A percentile compares a stretch with the other conserved stretches of the same genome.
Evolutionary conservation across 2,329 filamentous ascomycete species (phyloP).

Genomic region (Catunica adiposa): DNA sequence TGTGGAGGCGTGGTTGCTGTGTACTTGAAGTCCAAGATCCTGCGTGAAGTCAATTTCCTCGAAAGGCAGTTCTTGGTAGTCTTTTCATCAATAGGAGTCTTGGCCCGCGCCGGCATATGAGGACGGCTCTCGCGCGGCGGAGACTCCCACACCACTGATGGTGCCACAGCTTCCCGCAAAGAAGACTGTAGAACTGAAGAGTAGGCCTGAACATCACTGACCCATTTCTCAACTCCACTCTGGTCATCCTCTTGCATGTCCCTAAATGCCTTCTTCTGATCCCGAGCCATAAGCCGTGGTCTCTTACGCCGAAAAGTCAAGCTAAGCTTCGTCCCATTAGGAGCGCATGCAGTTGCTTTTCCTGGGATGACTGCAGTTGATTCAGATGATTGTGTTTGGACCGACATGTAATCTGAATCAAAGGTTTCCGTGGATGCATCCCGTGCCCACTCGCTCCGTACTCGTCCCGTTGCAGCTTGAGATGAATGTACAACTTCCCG

Average conservation of each 20-base stretch:
- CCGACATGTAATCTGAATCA: constrained; percentile 7
- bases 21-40: no score
- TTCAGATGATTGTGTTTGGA: neutral
- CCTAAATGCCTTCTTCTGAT: neutral
- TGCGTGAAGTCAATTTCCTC: no score
- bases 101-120: no score
- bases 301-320: constrained; percentile 3
- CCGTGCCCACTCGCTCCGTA: no score
- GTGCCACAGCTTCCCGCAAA: neutral
- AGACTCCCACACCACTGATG: neutral
- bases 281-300: neutral
- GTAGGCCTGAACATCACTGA: neutral
- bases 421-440: neutral
- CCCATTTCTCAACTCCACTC: no score
- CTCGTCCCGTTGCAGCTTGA: no score
- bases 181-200: neutral
- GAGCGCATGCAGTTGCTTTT: neutral
- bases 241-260: no score
- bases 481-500: no score
- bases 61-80: no score
- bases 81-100: no score
- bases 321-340: constrained; percentile 3
- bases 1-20: no score
- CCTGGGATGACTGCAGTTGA: neutral
- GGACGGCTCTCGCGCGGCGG: neutral